A percentile compares a stretch with the other conserved stretches of the same genome.
phyloP scores from a whole-genome alignment of 169 alveolate species.

The Plasmodium sp. region DNA sequence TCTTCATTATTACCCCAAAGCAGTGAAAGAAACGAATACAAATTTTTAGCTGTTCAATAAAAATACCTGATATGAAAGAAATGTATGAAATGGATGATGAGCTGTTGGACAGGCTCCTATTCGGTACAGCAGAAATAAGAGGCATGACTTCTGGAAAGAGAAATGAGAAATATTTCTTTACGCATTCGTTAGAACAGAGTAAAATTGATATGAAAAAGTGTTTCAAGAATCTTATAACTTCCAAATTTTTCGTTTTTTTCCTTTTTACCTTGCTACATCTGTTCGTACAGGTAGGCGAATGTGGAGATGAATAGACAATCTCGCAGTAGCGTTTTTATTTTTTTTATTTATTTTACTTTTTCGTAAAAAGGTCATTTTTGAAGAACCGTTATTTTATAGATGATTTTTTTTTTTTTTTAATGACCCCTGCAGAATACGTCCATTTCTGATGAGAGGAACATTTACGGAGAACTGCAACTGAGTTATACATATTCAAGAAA shows the following conservation, averaged over 20 bases:
- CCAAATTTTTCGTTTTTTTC: neutral
- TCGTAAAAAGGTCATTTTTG: neutral
- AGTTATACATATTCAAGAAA: neutral
- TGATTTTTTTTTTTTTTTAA: neutral
- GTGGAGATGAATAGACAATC: neutral
- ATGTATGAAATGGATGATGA: neutral
- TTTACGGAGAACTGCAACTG: neutral
- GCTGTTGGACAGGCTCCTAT: neutral
- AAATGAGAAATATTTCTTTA: neutral
- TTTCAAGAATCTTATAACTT: neutral
- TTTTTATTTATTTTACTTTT: neutral
- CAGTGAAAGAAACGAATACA: neutral
- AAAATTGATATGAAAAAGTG: neutral
- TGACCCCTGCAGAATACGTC: neutral
- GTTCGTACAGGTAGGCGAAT: constrained; percentile 9
- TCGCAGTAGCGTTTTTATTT: neutral
- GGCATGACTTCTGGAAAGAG: neutral
- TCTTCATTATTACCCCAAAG: neutral
- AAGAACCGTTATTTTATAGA: neutral
- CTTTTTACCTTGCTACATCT: neutral
- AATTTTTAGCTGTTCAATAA: neutral
- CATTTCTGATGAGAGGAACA: neutral
- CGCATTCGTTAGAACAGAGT: neutral
- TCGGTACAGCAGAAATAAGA: neutral
- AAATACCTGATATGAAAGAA: neutral